Base-by-base conservation (phyloP, 1,139 yeast species). In the Meyerozyma sp. region DNA sequence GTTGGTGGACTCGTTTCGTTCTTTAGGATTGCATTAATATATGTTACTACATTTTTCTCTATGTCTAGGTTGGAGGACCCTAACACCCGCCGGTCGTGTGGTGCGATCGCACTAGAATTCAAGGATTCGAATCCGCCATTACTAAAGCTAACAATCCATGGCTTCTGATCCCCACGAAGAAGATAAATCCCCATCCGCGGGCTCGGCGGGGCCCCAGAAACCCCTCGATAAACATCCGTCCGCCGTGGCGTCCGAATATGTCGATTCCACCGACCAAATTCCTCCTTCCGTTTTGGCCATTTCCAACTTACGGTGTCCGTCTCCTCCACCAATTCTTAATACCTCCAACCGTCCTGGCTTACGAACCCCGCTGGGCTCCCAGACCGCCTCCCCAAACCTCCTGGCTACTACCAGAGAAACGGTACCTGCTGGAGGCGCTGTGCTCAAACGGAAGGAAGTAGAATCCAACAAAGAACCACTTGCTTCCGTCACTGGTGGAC, bases 241-340 rank as follows among this genome's bases (percentile, higher is more conserved):
- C 25, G 5, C 20, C 8, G 5, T 2, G 5, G 6, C 16, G 14
- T 9, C 34, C 2, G 20, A 30, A 27, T 2, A 9, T 11, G 10
- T 25, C 5, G 37, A 34, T 16, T 35, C 29, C 16, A 36, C 40
- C 32, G 36, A 28, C 7, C 42, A 40, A 25, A 46, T 49, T 28
- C 52, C 52, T 5, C 53, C 52, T 4, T 49, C 52, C 14, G 50
- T 49, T 3, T 56, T 78, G 59, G 84, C 86, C 2, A 65, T 79
- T 40, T 77, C 85, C 8, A 77, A 72, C 53, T 58, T 79, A 42
- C 68, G 83, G 46, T 79, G 84, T 52, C 85, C 87, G 2, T 81
- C 86, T 4, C 87, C 87, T 16, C 85, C 87, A 1, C 86, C 87
- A 2, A 81, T 81, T 42, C 62, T 80, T 42, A 76, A 76, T 51